Percentiles rank a stretch among this genome's conserved stretches.
phyloP scores from a whole-genome alignment of 1,139 yeast species.

The Geotrichum bryndzae region DNA sequence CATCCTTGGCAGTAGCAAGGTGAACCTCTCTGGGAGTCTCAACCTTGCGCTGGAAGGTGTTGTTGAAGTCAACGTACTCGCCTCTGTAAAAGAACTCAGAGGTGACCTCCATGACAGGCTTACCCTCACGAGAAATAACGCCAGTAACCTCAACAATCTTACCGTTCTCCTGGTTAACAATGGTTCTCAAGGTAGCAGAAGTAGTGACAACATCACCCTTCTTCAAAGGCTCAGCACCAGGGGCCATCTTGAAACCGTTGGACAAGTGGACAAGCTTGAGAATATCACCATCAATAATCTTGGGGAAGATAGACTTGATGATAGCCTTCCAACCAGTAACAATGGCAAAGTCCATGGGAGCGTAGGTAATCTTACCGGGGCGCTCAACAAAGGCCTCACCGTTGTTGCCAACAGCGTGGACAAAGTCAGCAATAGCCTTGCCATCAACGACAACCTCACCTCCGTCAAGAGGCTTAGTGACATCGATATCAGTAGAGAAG shows the following conservation, averaged over 20 bases:
- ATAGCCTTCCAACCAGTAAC: constrained; percentile 98
- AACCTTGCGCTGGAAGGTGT: constrained; percentile 82
- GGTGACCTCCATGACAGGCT: constrained; percentile 87
- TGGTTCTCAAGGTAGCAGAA: constrained; percentile 79
- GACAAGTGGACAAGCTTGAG: constrained; percentile 90
- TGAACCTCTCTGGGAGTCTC: constrained; percentile 84
- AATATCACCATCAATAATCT: constrained; percentile 91
- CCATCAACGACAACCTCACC: constrained; percentile 65
- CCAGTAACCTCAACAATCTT: constrained; percentile 95
- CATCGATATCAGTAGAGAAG: constrained; percentile 50
- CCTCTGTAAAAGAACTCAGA: constrained; percentile 98
- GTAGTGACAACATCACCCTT: constrained; percentile 83
- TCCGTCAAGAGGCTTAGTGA: constrained; percentile 61
- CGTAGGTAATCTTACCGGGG: constrained; percentile 75
- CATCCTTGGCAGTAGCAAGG: constrained; percentile 73
- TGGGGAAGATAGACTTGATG: constrained; percentile 95
- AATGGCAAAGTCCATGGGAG: constrained; percentile 99
- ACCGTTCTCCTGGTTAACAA: constrained; percentile 85
- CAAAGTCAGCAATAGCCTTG: constrained; percentile 80
- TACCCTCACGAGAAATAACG: constrained; percentile 66
- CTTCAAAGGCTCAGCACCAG: constrained; percentile 85
- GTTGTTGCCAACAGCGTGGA: constrained; percentile 94
- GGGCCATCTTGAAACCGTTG: constrained; percentile 88
- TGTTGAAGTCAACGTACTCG: constrained; percentile 73
- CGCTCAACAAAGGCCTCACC: constrained; percentile 93